These are phyloP conservation scores for Amanita rimosa DNA, from an alignment of 768 basidiomycete species.

Conservation along the genomic window DNA sequence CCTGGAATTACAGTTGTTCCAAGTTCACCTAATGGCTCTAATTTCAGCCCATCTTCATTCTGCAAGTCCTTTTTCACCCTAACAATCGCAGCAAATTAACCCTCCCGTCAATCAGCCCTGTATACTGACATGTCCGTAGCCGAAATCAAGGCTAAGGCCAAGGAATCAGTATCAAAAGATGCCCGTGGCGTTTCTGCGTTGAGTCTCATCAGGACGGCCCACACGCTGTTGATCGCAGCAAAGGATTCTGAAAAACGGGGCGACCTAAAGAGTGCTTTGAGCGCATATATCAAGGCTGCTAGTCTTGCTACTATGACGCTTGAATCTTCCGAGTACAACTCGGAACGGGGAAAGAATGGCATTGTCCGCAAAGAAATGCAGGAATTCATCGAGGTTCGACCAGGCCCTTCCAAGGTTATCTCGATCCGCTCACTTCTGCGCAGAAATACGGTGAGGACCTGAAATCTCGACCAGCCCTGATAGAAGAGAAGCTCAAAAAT, in stretches of 20 bases:
- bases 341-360: conserved; percentile 39
- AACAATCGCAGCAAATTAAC: not conserved
- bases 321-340: conserved; percentile 47
- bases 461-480: conserved; percentile 20
- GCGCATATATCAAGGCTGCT: conserved; percentile 50
- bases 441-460: conserved; percentile 26
- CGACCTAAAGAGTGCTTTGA: conserved; percentile 51
- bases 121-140: conserved; percentile 26
- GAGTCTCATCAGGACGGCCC: conserved; percentile 52
- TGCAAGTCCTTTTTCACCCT: conserved; percentile 3
- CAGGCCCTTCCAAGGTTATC: conserved; percentile 4
- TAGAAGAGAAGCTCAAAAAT: conserved; percentile 36
- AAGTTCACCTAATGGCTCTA: conserved; percentile 3
- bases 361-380: conserved; percentile 50
- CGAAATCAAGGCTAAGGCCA: conserved; percentile 34
- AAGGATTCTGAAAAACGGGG: conserved; percentile 42
- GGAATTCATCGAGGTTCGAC: conserved; percentile 54
- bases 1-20: conserved; percentile 10
- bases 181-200: conserved; percentile 49
- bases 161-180: conserved; percentile 34
- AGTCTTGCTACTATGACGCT: conserved; percentile 46
- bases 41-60: conserved; percentile 4
- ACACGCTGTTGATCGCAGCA: conserved; percentile 41
- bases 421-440: conserved; percentile 12
- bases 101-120: conserved; percentile 3